Conservation (phyloP, 805 yeast species). For the Jamesozyma lodderae region DNA sequence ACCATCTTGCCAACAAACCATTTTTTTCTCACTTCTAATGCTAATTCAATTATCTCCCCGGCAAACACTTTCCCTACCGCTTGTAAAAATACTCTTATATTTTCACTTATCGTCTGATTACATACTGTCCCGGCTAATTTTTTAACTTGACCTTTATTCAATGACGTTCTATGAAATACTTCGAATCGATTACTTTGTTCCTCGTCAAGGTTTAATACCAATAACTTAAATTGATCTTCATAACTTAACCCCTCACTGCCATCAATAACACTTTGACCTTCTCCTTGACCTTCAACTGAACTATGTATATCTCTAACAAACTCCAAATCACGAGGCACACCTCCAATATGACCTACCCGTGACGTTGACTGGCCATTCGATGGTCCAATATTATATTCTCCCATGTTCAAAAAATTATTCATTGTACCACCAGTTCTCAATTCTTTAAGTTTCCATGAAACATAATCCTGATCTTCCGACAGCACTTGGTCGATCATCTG, state of each 20-base stretch:
- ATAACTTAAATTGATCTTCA: constrained; percentile 50
- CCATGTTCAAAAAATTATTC: constrained; percentile 12
- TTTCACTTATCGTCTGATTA: constrained; percentile 72
- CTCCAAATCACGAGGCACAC: constrained; percentile 18
- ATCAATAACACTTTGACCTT: no score
- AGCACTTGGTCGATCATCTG: constrained; percentile 28
- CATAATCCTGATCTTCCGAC: constrained; percentile 30
- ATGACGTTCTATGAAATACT: constrained; percentile 69
- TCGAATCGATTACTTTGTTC: constrained; percentile 84
- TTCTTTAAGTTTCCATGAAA: constrained; percentile 25
- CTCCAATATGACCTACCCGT: constrained; percentile 8
- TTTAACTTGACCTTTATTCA: constrained; percentile 66
- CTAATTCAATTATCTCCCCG: constrained; percentile 83
- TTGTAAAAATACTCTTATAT: constrained; percentile 70
- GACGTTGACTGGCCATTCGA: background rate
- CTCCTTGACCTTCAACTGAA: background rate
- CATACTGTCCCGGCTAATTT: constrained; percentile 69
- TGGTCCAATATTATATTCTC: background rate
- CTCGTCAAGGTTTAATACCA: constrained; percentile 66
- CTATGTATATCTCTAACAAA: constrained; percentile 23
- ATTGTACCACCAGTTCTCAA: constrained; percentile 28
- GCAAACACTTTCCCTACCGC: constrained; percentile 82
- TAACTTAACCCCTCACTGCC: constrained; percentile 32
- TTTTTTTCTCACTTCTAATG: constrained; percentile 58
- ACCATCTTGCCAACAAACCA: constrained; percentile 37